These are phyloP conservation scores for Thalassiosira hispida DNA, from an alignment of 352 stramenopile species.

Conservation along the genomic window DNA sequence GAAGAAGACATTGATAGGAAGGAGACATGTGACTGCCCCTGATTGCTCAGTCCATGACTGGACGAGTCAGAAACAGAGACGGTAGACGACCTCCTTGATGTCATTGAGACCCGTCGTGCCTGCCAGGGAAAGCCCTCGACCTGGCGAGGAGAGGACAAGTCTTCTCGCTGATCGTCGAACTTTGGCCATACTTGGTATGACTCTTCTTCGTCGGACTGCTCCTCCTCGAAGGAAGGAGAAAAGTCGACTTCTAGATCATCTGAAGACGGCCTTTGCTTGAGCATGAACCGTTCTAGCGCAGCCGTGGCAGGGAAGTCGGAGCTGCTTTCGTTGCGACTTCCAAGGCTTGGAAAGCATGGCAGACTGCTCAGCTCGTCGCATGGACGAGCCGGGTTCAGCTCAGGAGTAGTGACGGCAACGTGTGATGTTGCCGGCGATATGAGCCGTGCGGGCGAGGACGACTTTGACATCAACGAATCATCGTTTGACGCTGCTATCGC, in stretches of 20 bases:
- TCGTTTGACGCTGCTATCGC: not conserved
- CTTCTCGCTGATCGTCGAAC: not conserved
- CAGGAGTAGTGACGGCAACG: not conserved
- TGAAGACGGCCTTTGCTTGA: not conserved
- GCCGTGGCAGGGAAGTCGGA: constrained; percentile 9
- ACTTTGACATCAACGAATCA: not conserved
- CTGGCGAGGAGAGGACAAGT: not conserved
- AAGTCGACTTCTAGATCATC: not conserved
- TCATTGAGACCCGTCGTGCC: not conserved
- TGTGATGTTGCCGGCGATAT: constrained; percentile 3
- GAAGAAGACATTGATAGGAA: constrained; percentile 4
- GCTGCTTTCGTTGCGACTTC: not conserved
- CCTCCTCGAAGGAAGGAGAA: not conserved
- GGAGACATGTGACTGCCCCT: not conserved
- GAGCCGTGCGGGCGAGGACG: not conserved
- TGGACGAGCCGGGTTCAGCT: not conserved
- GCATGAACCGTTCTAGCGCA: constrained; percentile 4
- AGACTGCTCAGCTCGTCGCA: not conserved
- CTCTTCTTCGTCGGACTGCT: not conserved
- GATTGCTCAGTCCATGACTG: not conserved
- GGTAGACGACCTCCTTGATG: not conserved
- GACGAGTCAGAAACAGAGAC: not conserved
- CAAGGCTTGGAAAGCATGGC: constrained; percentile 4
- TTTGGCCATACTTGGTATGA: constrained; percentile 2
- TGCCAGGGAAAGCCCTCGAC: constrained; percentile 5